A percentile compares a stretch with the other conserved stretches of the same genome.
phyloP scores from a whole-genome alignment of 495 filamentous ascomycete genomes.

The Penicillium lagena region DNA sequence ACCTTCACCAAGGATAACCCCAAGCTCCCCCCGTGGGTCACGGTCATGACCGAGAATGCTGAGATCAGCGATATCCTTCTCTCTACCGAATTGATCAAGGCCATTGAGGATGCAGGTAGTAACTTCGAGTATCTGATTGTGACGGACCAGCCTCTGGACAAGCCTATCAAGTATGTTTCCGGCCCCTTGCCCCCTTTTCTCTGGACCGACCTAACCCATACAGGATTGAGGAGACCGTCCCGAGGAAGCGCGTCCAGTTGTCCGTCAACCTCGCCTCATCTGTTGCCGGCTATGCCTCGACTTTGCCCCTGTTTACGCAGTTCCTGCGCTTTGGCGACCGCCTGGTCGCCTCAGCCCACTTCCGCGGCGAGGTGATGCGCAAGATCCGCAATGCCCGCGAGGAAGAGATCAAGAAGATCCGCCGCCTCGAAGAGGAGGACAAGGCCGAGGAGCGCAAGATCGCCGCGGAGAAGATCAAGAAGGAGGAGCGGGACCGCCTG shows the following conservation, averaged over 20 bases:
- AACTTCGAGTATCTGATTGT: slow-evolving; percentile 82
- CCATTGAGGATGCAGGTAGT: slow-evolving; percentile 74
- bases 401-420: slow-evolving; percentile 71
- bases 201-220: slow-evolving; percentile 6
- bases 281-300: slow-evolving; percentile 50
- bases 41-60: slow-evolving; percentile 93
- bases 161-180: slow-evolving; percentile 69
- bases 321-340: slow-evolving; percentile 80
- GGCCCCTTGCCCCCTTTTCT: too few species aligned
- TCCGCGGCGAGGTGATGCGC: slow-evolving; percentile 82
- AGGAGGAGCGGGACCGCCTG: slow-evolving; percentile 82
- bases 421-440: slow-evolving; percentile 79
- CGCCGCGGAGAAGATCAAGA: slow-evolving; percentile 79
- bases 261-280: slow-evolving; percentile 62
- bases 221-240: slow-evolving; percentile 77
- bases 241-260: slow-evolving; percentile 81
- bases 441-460: slow-evolving; percentile 82
- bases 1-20: slow-evolving; percentile 85
- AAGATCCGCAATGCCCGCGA: slow-evolving; percentile 78
- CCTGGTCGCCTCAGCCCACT: slow-evolving; percentile 70
- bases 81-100: slow-evolving; percentile 75
- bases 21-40: slow-evolving; percentile 87
- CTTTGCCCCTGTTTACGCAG: slow-evolving; percentile 70
- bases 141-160: slow-evolving; percentile 84
- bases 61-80: slow-evolving; percentile 88